phyloP scores from a whole-genome alignment of 78 protist species.

The Planoprotostelium fungivorum region DNA sequence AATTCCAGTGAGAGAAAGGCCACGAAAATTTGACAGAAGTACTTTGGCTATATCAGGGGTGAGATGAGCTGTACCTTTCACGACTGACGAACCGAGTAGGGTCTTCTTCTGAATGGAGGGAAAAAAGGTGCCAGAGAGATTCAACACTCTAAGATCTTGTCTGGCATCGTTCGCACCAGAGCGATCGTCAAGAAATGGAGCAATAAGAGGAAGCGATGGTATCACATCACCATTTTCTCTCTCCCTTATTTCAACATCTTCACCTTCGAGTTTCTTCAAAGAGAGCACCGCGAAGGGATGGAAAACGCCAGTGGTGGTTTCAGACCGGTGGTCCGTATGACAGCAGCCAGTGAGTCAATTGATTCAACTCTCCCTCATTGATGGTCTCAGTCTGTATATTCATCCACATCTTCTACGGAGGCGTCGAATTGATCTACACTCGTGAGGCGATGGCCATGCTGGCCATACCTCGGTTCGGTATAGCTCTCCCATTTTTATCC shows the following conservation, averaged over 20 bases:
- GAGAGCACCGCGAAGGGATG: not conserved
- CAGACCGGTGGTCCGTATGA: no score
- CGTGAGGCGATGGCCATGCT: not conserved
- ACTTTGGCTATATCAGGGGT: not conserved
- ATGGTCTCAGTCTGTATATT: not conserved
- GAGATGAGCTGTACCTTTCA: not conserved
- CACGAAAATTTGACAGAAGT: not conserved
- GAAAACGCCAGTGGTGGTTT: no score
- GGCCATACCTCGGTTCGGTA: not conserved
- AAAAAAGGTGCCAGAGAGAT: not conserved
- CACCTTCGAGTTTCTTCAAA: not conserved
- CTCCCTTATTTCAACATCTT: not conserved
- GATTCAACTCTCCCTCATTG: no score
- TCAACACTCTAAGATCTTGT: not conserved
- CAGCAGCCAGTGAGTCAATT: no score
- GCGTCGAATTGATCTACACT: not conserved
- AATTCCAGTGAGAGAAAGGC: not conserved
- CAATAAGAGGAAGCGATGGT: not conserved
- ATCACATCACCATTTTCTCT: not conserved
- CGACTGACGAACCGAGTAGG: not conserved
- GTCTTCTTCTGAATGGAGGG: not conserved
- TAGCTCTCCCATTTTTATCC: not conserved
- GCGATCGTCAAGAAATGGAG: not conserved
- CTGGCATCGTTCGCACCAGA: not conserved
- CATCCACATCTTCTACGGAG: not conserved